Evolutionary conservation across 2,329 filamentous ascomycete genomes (phyloP).

Genomic region (Fusarium sp.): DNA sequence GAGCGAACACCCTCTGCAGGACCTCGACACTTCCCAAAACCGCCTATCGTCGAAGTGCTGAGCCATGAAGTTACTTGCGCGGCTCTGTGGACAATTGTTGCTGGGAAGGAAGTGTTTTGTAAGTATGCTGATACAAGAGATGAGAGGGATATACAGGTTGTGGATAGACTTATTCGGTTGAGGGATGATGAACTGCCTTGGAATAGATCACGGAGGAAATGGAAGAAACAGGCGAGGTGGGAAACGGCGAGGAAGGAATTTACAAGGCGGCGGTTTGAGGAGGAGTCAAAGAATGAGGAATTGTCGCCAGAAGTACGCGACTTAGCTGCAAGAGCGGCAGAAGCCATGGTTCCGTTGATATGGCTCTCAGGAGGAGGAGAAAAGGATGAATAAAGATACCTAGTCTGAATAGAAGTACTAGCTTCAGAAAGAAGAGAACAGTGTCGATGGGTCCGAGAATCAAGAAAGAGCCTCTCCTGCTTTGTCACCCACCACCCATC

Average conservation of each 20-base stretch:
- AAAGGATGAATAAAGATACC: background rate
- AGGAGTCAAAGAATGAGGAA: background rate
- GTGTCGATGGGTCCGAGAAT: background rate
- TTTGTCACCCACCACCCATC: background rate
- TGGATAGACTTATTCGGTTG: background rate
- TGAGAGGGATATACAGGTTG: background rate
- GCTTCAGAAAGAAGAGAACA: background rate
- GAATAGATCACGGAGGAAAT: constrained; percentile 1
- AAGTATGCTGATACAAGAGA: background rate
- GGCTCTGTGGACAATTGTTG: background rate
- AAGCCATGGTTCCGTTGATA: background rate
- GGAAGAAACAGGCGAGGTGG: constrained; percentile 10
- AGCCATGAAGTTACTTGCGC: background rate
- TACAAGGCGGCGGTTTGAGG: background rate
- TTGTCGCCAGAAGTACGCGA: background rate
- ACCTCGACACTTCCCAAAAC: background rate
- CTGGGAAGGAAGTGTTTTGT: background rate
- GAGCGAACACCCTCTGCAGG: background rate
- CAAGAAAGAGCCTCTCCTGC: background rate
- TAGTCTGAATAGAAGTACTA: background rate
- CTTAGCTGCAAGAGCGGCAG: background rate
- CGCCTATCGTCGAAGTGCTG: background rate
- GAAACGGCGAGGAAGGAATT: constrained; percentile 20
- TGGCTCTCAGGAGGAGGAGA: background rate
- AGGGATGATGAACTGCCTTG: constrained; percentile 6